Conservation (phyloP, 257 asterid genomes). For the Nicotiana undulata region DNA sequence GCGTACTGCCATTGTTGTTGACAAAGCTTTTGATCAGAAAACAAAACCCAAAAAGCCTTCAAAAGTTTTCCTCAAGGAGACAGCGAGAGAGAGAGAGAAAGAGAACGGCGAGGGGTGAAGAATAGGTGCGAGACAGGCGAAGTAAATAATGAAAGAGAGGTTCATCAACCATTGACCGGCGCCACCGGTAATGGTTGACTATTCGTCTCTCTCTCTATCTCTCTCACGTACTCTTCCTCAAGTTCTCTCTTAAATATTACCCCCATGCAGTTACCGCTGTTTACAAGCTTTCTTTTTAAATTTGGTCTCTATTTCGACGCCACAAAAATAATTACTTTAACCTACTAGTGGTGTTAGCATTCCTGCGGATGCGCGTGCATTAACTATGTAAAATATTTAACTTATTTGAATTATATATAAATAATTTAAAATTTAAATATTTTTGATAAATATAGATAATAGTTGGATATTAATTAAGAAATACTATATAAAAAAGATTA, state of each 20-base stretch:
- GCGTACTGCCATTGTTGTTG: conserved; percentile 42
- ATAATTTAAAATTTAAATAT: too few species aligned
- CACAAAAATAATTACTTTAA: too few species aligned
- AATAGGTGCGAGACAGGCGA: background rate
- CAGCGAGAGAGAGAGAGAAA: background rate
- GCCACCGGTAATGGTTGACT: conserved; percentile 25
- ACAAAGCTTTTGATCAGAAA: background rate
- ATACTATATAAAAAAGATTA: too few species aligned
- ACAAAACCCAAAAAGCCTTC: too few species aligned
- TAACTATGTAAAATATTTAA: too few species aligned
- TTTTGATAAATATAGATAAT: too few species aligned
- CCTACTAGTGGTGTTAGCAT: too few species aligned
- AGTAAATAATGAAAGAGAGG: background rate
- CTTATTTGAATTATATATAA: too few species aligned
- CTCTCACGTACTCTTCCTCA: background rate
- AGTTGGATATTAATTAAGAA: too few species aligned
- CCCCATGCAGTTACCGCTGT: background rate
- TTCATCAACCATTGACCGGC: conserved; percentile 24
- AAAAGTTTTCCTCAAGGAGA: background rate
- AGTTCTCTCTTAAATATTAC: background rate
- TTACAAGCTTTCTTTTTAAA: background rate
- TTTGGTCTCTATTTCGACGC: background rate
- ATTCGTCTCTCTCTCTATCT: conserved; percentile 9
- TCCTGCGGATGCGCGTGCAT: too few species aligned
- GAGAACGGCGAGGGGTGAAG: background rate